phyloP scores from a whole-genome alignment of 2,329 filamentous ascomycete genomes.

The Aspergillus pseudoglaucus region DNA sequence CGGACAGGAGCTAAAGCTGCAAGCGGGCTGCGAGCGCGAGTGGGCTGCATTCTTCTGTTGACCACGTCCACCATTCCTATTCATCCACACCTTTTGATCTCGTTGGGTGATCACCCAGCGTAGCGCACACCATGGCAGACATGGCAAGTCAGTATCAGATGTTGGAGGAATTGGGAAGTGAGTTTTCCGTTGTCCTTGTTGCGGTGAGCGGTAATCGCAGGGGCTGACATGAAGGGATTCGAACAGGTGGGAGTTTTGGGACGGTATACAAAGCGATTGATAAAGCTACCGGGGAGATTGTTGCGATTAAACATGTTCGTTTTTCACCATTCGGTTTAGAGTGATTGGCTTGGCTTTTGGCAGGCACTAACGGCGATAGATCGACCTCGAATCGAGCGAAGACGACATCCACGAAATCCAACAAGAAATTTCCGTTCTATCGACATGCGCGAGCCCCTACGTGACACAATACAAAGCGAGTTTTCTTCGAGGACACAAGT shows the following conservation, averaged over 20 bases:
- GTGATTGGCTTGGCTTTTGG: not conserved
- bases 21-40: no score
- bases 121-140: slow-evolving; percentile 31
- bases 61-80: no score
- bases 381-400: slow-evolving; percentile 96
- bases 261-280: slow-evolving; percentile 97
- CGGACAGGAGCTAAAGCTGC: no score
- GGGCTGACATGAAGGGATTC: not conserved
- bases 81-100: no score
- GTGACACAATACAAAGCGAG: slow-evolving; percentile 96
- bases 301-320: slow-evolving; percentile 92
- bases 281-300: slow-evolving; percentile 79
- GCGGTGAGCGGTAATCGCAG: not conserved
- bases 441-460: slow-evolving; percentile 87
- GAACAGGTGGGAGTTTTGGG: slow-evolving; percentile 82
- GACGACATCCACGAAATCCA: slow-evolving; percentile 98
- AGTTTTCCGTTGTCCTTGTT: slow-evolving; percentile 35
- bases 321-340: not conserved
- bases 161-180: slow-evolving; percentile 91
- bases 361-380: slow-evolving; percentile 49
- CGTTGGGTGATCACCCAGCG: no score
- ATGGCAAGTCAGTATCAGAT: slow-evolving; percentile 88
- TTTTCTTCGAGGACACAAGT: slow-evolving; percentile 89
- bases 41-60: no score
- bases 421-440: slow-evolving; percentile 89